Evolutionary conservation across 2,329 filamentous ascomycete genomes (phyloP).

Genomic region (Fusarium mangiferae): DNA sequence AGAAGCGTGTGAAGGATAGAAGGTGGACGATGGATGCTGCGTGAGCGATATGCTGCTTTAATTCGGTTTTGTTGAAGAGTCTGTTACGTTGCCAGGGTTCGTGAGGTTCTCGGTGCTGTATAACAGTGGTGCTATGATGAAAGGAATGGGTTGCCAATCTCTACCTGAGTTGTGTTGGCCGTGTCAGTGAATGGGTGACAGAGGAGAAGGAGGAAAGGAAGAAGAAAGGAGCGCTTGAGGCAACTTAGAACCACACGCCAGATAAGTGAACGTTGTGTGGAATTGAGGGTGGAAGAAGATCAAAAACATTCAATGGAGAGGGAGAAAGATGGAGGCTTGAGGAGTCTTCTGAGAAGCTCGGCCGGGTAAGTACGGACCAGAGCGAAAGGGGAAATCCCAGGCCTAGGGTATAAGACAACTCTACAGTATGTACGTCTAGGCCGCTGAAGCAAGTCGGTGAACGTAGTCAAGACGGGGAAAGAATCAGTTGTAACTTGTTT

Average conservation of each 20-base stretch:
- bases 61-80: constrained; percentile 25
- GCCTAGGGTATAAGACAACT: neutral
- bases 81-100: constrained; percentile 18
- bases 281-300: constrained; percentile 19
- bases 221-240: constrained; percentile 26
- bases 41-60: constrained; percentile 41
- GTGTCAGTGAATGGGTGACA: constrained; percentile 1
- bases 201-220: constrained; percentile 9
- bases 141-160: constrained; percentile 29
- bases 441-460: constrained; percentile 27
- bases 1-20: constrained; percentile 5
- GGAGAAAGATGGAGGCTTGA: constrained; percentile 21
- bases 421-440: neutral
- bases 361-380: constrained; percentile 10
- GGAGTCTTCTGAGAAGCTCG: constrained; percentile 2
- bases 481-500: constrained; percentile 5
- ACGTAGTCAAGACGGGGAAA: constrained; percentile 17
- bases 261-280: constrained; percentile 26
- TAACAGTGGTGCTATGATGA: constrained; percentile 27
- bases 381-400: constrained; percentile 20
- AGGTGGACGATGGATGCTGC: constrained; percentile 34
- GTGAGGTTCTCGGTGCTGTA: constrained; percentile 15
- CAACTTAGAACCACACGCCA: constrained; percentile 6
- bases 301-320: constrained; percentile 7
- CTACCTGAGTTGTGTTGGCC: constrained; percentile 9